Conservation (phyloP, 257 asterid species). For the Nicotiana tomentosiformis region DNA sequence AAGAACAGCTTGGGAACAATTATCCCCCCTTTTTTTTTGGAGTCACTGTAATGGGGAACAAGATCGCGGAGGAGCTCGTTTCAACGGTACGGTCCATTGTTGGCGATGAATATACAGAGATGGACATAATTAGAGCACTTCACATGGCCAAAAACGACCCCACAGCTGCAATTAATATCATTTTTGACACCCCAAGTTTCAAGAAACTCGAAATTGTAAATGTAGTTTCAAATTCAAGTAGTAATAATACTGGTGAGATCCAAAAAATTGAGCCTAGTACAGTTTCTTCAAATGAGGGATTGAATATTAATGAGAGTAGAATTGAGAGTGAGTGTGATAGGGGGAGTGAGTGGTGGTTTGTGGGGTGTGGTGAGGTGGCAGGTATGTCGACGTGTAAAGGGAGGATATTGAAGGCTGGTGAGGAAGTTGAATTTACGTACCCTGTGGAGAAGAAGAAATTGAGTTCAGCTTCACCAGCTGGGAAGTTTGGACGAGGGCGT, state of each 20-base stretch:
- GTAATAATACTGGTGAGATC: background rate
- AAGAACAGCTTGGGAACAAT: background rate
- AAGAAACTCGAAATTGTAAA: constrained; percentile 30
- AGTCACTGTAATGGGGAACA: constrained; percentile 46
- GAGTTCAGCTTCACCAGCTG: constrained; percentile 37
- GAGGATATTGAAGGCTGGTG: constrained; percentile 60
- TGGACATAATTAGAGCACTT: constrained; percentile 92
- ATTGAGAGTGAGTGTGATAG: constrained; percentile 18
- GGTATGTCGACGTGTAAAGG: constrained; percentile 94
- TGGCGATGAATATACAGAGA: constrained; percentile 62
- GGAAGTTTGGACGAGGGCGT: constrained; percentile 74
- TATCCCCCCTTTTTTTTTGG: background rate
- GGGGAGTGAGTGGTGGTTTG: constrained; percentile 80
- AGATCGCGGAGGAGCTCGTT: constrained; percentile 54
- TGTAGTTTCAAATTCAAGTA: constrained; percentile 1
- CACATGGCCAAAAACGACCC: constrained; percentile 91
- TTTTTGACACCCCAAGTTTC: constrained; percentile 65
- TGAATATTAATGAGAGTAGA: background rate
- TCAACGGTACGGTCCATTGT: constrained; percentile 76
- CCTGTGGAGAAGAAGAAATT: constrained; percentile 58
- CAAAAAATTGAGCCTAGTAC: background rate
- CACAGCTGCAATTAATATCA: constrained; percentile 83
- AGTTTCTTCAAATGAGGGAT: constrained; percentile 17
- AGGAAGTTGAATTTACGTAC: constrained; percentile 59
- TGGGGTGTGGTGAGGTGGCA: constrained; percentile 57